Base-by-base conservation (phyloP, 108 stramenopile species). In the Cyclotella kingstonii region DNA sequence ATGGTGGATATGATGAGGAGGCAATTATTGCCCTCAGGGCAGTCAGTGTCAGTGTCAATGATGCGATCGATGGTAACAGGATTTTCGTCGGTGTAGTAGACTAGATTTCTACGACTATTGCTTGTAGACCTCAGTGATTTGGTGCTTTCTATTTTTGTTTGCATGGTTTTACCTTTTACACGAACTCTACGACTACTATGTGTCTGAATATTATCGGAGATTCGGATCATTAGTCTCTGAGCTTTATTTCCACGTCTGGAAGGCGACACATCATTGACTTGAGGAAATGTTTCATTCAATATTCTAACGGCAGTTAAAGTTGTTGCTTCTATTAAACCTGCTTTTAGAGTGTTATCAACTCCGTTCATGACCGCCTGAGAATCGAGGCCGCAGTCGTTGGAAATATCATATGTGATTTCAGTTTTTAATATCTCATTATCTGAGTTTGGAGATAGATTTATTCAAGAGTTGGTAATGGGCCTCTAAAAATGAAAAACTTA, bases 201-300 rank as follows among this genome's bases (percentile, higher is more conserved):
- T 22, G 25, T n/a, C n/a, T n/a, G n/a, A n/a, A n/a, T n/a, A 30
- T 39, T 54, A 25, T 14, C 22, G 36, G 6, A 23, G 27, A 19
- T 43, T 2, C 2, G 9, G 23, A 25, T 26, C n/a, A 14, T 48
- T 7, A 50, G 61, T 17, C 36, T 28, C 30, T 5, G 46, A 23
- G 21, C 33, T 17, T 15, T 45, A 27, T 40, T 38, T 39, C 55
- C n/a, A 40, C 29, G 26, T 35, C 26, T 49, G 40, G 33, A 4
- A 31, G 58, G 26, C 5, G 27, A 35, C 27, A 31, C 19, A 10
- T 41, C 49, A 12, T 58, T 51, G 9, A 27, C 50, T 26, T 63
- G 46, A 38, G 78, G 78, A 49, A 64, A 81, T 8, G 81, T 84
- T 51, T 36, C 44, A 26, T 86, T 86, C 52, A 86, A 54, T 27